Conservation (phyloP, 2,329 filamentous ascomycete genomes). For the Parastagonospora avenae region DNA sequence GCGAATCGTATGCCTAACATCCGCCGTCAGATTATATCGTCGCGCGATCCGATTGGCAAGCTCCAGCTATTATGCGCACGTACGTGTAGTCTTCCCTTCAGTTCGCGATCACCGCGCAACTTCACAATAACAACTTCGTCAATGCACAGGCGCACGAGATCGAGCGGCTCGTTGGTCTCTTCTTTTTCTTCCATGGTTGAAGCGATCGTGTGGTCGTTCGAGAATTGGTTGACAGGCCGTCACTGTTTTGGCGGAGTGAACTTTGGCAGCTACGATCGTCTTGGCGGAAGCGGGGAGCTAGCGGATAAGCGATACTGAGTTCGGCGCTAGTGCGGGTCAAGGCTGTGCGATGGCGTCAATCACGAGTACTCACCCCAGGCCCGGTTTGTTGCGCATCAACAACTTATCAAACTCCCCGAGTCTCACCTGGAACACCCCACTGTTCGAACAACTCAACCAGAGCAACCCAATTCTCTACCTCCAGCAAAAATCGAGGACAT, state of each 20-base stretch:
- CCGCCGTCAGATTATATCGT: constrained; percentile 11
- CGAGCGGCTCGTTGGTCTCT: constrained; percentile 85
- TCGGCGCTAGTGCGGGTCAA: constrained; percentile 3
- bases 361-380: constrained; percentile 1
- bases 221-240: constrained; percentile 13
- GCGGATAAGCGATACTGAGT: background rate
- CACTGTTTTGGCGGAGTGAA: constrained; percentile 12
- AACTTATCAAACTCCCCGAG: background rate
- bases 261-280: constrained; percentile 22
- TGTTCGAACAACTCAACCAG: background rate
- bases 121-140: constrained; percentile 98
- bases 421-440: background rate
- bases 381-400: constrained; percentile 4
- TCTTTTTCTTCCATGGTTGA: constrained; percentile 79
- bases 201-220: constrained; percentile 5
- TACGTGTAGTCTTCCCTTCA: constrained; percentile 94
- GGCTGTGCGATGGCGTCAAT: constrained; percentile 21
- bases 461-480: background rate
- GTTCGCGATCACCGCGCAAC: constrained; percentile 90
- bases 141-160: constrained; percentile 90
- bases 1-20: constrained; percentile 89
- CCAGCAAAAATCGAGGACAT: background rate
- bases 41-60: background rate
- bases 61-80: constrained; percentile 16
- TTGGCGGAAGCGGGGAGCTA: constrained; percentile 19